phyloP scores from a whole-genome alignment of 2,329 filamentous ascomycete species.

The Blastomyces emzantsi region DNA sequence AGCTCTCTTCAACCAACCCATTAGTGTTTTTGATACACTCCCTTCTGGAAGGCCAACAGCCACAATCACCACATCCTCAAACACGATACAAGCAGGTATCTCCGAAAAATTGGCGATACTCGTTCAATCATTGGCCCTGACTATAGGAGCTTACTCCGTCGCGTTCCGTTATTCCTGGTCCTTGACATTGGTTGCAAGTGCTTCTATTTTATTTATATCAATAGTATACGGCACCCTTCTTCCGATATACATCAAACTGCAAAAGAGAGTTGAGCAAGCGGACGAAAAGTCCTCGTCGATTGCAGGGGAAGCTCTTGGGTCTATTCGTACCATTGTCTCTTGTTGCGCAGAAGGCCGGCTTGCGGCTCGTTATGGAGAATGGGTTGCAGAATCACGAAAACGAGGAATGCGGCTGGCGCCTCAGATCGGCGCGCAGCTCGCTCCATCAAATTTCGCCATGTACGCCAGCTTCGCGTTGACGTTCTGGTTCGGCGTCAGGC shows the following conservation, averaged over 20 bases:
- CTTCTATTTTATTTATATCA: constrained; percentile 38
- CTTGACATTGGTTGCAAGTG: constrained; percentile 44
- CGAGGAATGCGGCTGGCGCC: constrained; percentile 25
- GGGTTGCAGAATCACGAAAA: constrained; percentile 31
- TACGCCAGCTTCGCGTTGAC: constrained; percentile 30
- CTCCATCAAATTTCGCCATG: constrained; percentile 29
- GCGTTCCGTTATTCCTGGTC: constrained; percentile 46
- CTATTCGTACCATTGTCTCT: constrained; percentile 39
- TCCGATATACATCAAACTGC: constrained; percentile 27
- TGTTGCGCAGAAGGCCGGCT: constrained; percentile 35
- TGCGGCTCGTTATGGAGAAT: constrained; percentile 28
- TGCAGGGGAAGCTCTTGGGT: constrained; percentile 35
- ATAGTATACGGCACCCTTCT: constrained; percentile 26
- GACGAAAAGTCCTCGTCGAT: constrained; percentile 32
- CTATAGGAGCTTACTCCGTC: constrained; percentile 42
- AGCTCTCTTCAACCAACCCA: constrained; percentile 42
- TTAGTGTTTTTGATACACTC: constrained; percentile 43
- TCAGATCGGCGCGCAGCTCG: constrained; percentile 26
- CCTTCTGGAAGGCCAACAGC: constrained; percentile 44
- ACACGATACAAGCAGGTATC: constrained; percentile 47
- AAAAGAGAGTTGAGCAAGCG: constrained; percentile 30
- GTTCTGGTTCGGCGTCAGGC: constrained; percentile 32
- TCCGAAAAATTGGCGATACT: constrained; percentile 43
- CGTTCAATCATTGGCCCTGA: constrained; percentile 34
- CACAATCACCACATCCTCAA: constrained; percentile 45